Base-by-base conservation (phyloP, 148 eudicot genomes). In the Dianthus caryophyllus region DNA sequence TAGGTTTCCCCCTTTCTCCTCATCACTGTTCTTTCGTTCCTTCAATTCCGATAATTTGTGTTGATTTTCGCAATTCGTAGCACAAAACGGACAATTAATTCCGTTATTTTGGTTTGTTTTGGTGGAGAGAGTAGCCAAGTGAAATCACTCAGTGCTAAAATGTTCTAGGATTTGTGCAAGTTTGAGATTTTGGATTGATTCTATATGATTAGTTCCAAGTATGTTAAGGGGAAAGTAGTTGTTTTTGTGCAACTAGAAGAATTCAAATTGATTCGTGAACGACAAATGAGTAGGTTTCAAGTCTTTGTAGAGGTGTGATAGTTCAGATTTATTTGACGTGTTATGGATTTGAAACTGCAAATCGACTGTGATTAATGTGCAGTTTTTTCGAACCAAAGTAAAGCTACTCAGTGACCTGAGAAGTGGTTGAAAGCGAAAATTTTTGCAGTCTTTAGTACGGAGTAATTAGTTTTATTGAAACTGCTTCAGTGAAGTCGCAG, bases 1-100 rank as follows among this genome's bases (percentile, higher is more conserved):
- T 88, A 84, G 96, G 96, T 88, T 78, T 75, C 83, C 50, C 75
- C 67, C 65, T 74, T 60, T 79, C 74, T 65, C 55, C 31, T 69
- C 24, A n/a, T 15, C 16, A 55, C 24, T 13, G 2, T 48, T 48
- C n/a, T 3, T 13, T 52, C 52, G 21, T 1, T 77, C 20, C 14
- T 26, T 41, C 48, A 4, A 25, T 12, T 20, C 20, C 43, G 18
- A n/a, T 50, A 9, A 29, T 52, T 58, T 66, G 41, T 16, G 51
- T 61, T 67, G 56, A 61, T 62, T 61, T 16, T 15, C 20, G 24
- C 5, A 18, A 0, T 3, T 14, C 43, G 13, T 15, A 21, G 63
- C 16, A 6, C 2, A 2, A 6, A 38, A 8, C 18, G 4, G 20
- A 13, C 17, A 18, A 38, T 61, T 2, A 2, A 41, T 41, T 41